Conservation (phyloP, 768 basidiomycete species). For the Macrolepiota fuliginosa region DNA sequence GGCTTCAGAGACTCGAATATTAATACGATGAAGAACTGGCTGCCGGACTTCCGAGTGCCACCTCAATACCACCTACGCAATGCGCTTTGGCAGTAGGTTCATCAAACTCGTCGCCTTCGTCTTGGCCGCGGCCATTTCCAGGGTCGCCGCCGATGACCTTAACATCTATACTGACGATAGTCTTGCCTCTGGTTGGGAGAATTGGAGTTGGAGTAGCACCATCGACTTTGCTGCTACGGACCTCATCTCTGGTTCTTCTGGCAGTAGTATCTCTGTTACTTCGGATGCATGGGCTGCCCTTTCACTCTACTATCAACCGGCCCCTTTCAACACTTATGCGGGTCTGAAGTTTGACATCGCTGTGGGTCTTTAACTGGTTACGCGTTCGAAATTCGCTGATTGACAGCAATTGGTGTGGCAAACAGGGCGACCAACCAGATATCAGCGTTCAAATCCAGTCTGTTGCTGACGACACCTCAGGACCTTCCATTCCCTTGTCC, state of each 20-base stretch:
- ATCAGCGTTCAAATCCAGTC: slow-evolving; percentile 39
- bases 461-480: slow-evolving; percentile 32
- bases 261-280: slow-evolving; percentile 41
- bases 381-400: not conserved
- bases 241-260: slow-evolving; percentile 36
- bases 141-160: slow-evolving; percentile 30
- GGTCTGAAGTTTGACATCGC: slow-evolving; percentile 52
- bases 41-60: slow-evolving; percentile 1
- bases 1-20: not conserved
- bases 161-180: slow-evolving; percentile 38
- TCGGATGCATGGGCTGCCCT: slow-evolving; percentile 42
- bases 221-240: slow-evolving; percentile 45
- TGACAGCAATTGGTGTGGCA: not conserved
- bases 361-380: slow-evolving; percentile 24
- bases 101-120: slow-evolving; percentile 20
- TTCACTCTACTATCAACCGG: slow-evolving; percentile 41
- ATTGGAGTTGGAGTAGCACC: slow-evolving; percentile 50
- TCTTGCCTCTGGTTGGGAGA: slow-evolving; percentile 44
- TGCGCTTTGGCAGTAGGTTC: slow-evolving; percentile 17
- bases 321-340: slow-evolving; percentile 39
- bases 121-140: slow-evolving; percentile 19
- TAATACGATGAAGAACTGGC: not conserved
- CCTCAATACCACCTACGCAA: not conserved
- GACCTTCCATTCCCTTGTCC: slow-evolving; percentile 40
- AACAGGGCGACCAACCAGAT: slow-evolving; percentile 43